These are phyloP conservation scores for Salvia rosmarinus DNA, from an alignment of 257 asterid genomes.

Conservation along the genomic window DNA sequence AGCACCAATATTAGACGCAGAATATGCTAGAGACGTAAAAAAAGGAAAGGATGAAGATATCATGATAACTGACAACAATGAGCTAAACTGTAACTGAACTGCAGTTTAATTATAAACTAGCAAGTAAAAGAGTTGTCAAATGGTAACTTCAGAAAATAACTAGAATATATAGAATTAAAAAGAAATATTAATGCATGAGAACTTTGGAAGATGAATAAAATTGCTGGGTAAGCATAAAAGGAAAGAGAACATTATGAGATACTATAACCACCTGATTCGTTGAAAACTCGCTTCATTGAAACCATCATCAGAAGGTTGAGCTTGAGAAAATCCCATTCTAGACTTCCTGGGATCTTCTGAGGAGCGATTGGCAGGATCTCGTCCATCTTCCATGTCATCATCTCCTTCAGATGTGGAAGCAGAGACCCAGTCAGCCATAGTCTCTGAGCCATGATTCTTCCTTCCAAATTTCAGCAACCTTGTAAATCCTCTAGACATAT, in stretches of 20 bases:
- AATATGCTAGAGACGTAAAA: neutral
- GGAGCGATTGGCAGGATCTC: constrained; percentile 68
- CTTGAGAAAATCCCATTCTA: constrained; percentile 78
- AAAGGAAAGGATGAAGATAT: neutral
- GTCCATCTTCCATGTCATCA: constrained; percentile 88
- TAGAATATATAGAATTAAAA: too few relatives aligned
- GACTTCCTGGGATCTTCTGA: constrained; percentile 86
- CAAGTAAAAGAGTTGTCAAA: neutral
- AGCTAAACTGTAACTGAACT: neutral
- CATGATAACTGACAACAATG: neutral
- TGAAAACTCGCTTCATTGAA: constrained; percentile 65
- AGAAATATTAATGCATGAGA: neutral
- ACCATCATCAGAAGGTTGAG: constrained; percentile 74
- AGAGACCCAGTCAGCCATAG: constrained; percentile 85
- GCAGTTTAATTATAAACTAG: neutral
- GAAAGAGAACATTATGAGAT: neutral
- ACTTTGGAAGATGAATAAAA: neutral
- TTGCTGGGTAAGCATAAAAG: neutral
- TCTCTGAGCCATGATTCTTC: constrained; percentile 66
- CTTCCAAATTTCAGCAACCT: constrained; percentile 38
- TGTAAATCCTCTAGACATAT: constrained; percentile 72
- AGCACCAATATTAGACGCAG: constrained; percentile 25
- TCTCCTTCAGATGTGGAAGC: constrained; percentile 98
- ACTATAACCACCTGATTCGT: constrained; percentile 64
- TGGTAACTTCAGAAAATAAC: neutral